A percentile compares a stretch with the other conserved stretches of the same genome.
These are phyloP conservation scores for Stylonectria norvegica DNA, from an alignment of 2,329 filamentous ascomycete genomes.

Conservation along the genomic window DNA sequence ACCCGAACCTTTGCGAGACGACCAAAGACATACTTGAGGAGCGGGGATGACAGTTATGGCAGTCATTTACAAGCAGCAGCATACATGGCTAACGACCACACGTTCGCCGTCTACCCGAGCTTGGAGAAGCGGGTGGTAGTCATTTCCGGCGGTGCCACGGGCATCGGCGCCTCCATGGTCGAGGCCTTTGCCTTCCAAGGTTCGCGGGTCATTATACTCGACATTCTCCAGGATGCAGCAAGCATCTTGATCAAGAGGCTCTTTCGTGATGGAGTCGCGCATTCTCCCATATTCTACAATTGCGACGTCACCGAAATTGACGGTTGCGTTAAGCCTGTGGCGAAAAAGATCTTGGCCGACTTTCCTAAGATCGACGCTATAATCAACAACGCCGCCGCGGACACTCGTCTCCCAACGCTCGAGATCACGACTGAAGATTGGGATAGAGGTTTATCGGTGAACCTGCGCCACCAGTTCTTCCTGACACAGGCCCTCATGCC, in stretches of 20 bases:
- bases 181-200: slow-evolving; percentile 44
- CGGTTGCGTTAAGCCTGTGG: slow-evolving; percentile 28
- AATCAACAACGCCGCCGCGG: slow-evolving; percentile 73
- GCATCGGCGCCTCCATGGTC: slow-evolving; percentile 44
- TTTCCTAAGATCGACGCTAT: slow-evolving; percentile 63
- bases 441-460: slow-evolving; percentile 42
- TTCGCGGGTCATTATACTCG: slow-evolving; percentile 43
- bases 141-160: slow-evolving; percentile 45
- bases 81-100: neutral
- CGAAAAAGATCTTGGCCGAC: slow-evolving; percentile 29
- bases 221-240: slow-evolving; percentile 34
- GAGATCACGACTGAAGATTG: slow-evolving; percentile 40
- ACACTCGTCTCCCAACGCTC: slow-evolving; percentile 27
- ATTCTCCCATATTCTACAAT: slow-evolving; percentile 35
- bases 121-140: slow-evolving; percentile 39
- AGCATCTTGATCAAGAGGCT: slow-evolving; percentile 21
- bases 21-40: no score
- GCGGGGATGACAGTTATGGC: no score
- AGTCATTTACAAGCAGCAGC: no score
- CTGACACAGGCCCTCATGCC: slow-evolving; percentile 68
- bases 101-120: slow-evolving; percentile 39
- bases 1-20: no score
- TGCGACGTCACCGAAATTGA: slow-evolving; percentile 42
- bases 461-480: slow-evolving; percentile 53
- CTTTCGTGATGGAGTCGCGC: slow-evolving; percentile 7